A percentile compares a stretch with the other conserved stretches of the same genome.
phyloP scores from a whole-genome alignment of 805 yeast genomes.

The Saturnispora hagleri region DNA sequence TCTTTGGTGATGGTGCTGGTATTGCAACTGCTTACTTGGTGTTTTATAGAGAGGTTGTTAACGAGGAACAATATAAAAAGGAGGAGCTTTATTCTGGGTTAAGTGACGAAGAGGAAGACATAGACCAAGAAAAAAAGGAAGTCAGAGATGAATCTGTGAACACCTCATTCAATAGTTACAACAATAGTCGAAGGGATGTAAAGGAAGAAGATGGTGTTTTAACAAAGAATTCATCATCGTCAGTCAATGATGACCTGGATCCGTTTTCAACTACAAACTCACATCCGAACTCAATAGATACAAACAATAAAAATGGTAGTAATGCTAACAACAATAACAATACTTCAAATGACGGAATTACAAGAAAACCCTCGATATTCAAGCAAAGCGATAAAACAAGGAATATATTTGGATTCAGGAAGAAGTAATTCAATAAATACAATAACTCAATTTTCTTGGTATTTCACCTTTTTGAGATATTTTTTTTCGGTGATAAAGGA shows the following conservation, averaged over 20 bases:
- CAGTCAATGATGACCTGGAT: not conserved
- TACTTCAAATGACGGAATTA: not conserved
- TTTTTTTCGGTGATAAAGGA: not conserved
- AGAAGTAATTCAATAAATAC: not conserved
- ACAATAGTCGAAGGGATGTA: not conserved
- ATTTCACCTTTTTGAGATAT: not conserved
- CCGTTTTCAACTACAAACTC: not conserved
- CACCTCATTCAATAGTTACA: not conserved
- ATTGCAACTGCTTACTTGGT: constrained; percentile 87
- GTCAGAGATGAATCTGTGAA: not conserved
- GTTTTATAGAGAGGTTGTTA: constrained; percentile 58
- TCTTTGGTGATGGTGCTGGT: constrained; percentile 83
- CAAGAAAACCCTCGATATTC: not conserved
- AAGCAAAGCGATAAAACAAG: not conserved
- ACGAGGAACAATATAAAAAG: constrained; percentile 28
- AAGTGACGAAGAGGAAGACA: constrained; percentile 15
- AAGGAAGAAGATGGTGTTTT: not conserved
- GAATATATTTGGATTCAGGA: not conserved
- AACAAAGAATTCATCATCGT: not conserved
- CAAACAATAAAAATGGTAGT: too few species aligned
- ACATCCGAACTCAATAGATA: not conserved
- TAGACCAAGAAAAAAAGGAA: not conserved
- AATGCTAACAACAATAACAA: not conserved
- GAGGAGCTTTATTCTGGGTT: constrained; percentile 25
- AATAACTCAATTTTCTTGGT: not conserved